Base-by-base conservation (phyloP, 1,284 basidiomycete genomes). In the Caloboletus firmus region DNA sequence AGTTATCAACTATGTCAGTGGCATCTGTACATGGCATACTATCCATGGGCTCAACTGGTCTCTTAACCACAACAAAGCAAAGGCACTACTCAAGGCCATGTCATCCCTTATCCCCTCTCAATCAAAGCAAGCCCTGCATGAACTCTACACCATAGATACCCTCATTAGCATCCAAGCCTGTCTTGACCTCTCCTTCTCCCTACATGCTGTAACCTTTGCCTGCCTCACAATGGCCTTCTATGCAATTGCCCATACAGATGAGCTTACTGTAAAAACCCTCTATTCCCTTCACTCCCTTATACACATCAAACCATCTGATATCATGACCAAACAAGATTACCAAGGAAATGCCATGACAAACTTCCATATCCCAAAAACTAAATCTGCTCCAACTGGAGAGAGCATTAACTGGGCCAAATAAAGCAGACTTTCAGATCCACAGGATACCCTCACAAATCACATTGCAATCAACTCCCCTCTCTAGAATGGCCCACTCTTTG, bases 151-250 rank as follows among this genome's bases (percentile, higher is more conserved):
- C 9, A 57, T 73, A 0, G 11, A 12, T 1, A 10, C n/a, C 0
- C 4, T 13, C 1, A 48, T 72, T 5, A 6, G 1, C 10, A 37
- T 37, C 20, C 28, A 0, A 0, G 11, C 2, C 41, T 58, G 60
- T 0, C 58, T 75, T 4, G n/a, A 37, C 36, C 36, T 20, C 0
- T 3, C 48, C 12, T 11, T 45, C 0, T 68, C 68, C 0, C 49
- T 74, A 0, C 61, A 77, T 31, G 64, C 68, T 0, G 72, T 74
- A 0, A 57, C 71, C 0, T 70, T 56, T 26, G 64, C 70, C 0
- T 76, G 73, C 39, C 59, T 73, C 0, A 72, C 70, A 0, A 68
- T 68, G 0, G 53, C 58, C 8, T 77, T 78, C 56, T 28, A 61
- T 15, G 51, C 61, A 0, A 56, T 59, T 0, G 67, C 71, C 0